Evolutionary conservation across 2,329 filamentous ascomycete genomes (phyloP).

Genomic region (Epichloe uncinata): DNA sequence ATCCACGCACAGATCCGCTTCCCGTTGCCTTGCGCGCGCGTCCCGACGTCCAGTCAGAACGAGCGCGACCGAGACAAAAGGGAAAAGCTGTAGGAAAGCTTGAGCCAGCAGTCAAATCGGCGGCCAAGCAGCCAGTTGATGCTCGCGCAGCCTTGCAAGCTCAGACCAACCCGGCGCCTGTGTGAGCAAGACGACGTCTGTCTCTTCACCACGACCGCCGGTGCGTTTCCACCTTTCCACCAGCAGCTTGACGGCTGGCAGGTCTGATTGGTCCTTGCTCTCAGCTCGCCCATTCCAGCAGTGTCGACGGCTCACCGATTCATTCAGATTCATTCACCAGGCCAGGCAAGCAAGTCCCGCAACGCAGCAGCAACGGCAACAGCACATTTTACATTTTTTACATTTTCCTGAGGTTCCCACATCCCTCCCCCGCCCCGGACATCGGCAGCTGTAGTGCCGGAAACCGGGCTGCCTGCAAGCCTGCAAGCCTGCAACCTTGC

Average conservation of each 20-base stretch:
- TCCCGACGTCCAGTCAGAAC: slow-evolving; percentile 6
- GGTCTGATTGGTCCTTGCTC: not conserved
- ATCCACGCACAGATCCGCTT: slow-evolving; percentile 9
- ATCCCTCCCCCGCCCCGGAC: slow-evolving; percentile 5
- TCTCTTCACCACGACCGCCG: not conserved
- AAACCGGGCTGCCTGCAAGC: slow-evolving; percentile 1
- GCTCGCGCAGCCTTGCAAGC: not conserved
- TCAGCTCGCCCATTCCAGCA: not conserved
- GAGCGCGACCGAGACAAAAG: not conserved
- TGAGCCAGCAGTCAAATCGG: slow-evolving; percentile 3
- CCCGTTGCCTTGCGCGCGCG: slow-evolving; percentile 5
- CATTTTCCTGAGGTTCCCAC: no score
- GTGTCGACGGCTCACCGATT: not conserved
- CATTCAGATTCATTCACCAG: not conserved
- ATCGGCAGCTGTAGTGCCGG: slow-evolving; percentile 6
- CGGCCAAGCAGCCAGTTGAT: slow-evolving; percentile 3
- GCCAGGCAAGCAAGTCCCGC: not conserved
- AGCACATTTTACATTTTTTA: not conserved
- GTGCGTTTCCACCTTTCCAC: not conserved
- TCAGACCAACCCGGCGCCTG: not conserved
- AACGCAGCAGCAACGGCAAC: not conserved
- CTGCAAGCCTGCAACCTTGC: not conserved
- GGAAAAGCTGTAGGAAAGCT: not conserved
- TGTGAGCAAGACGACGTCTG: not conserved
- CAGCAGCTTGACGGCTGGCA: not conserved